Base-by-base conservation (phyloP, 202 grass and related monocot genomes). In the Miscanthus sacchariflorus region DNA sequence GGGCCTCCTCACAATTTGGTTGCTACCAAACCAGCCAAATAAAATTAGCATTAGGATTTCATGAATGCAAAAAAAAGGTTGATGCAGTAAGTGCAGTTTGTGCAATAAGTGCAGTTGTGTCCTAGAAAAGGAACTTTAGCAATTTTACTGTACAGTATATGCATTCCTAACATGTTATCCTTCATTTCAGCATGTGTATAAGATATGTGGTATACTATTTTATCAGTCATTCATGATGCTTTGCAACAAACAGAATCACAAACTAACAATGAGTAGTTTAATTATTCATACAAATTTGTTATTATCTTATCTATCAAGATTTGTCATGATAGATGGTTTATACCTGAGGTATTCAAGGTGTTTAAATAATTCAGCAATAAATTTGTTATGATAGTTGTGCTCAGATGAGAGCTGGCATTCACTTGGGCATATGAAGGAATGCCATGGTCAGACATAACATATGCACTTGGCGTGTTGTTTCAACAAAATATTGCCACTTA, bases 1-100 rank as follows among this genome's bases (percentile, higher is more conserved):
- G 43, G 83, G 96, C 93, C 83, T 96, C 93, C 79, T 96, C 90
- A 46, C 71, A 78, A 86, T 89, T 92, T 87, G 89, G 85, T 94
- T 93, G 89, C 93, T 96, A 94, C 33, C 56, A 84, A 72, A 59
- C 49, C 81, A 91, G 89, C 39, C 9, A 81, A 81, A 82, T 17
- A 81, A 64, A 64, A 13, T 10, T 11, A 85, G 58, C 30, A 71
- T 28, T 71, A 54, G 14, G 68, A 83, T 87, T 78, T 78, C 43
- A 87, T 66, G 54, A 90, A 64, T 39, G 27, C 13, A 19, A 54
- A 24, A 70, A 4, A 21, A 54, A 24, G 45, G 67, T 54, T 69
- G 25, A 81, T 71, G 19, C 42, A 79, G 25, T 77, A 81, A 64
- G 33, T 15, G 48, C 45, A 61, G 85, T 80, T 91, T n/a, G 0